Evolutionary conservation across 371 early-diverging fungal genomes (phyloP), one percentile per base, ranked within the genome.

Genomic region (Enteropsectra breve): DNA sequence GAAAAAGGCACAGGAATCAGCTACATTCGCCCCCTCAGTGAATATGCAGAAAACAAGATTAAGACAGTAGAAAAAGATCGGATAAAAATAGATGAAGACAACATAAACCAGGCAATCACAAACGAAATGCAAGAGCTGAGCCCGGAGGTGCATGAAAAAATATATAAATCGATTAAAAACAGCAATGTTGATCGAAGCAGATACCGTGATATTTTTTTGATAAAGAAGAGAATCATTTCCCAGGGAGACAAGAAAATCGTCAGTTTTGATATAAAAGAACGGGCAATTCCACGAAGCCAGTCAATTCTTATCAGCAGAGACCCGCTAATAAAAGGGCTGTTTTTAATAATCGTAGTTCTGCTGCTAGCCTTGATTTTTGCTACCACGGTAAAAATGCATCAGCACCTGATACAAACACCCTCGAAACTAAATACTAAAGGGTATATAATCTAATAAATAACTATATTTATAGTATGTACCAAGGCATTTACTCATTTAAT

Each of bases 341-440:
- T 74, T 13, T 64, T 54, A 28, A 61, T 63, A 29, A 66, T 74
- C 24, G 21, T 74, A 32, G 65, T 77, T 24, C 37, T 74, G 23
- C 49, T 77, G n/a, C 65, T 65, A 26, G 69, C 69, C 8, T 45
- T 77, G 8, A 65, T 74, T 2, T 72, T 77, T 43, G 72, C 75
- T n/a, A 66, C 70, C 28, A 72, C 72, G n/a, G 46, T 77, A 34
- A 77, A 70, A 64, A 47, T 72, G 34, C 74, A 74, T 36, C 74
- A 66, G 23, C n/a, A n/a, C n/a, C n/a, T n/a, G n/a, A n/a, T n/a
- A n/a, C n/a, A n/a, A n/a, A n/a, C n/a, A n/a, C n/a, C n/a, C n/a
- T n/a, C n/a, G n/a, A n/a, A n/a, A n/a, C n/a, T n/a, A n/a, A n/a
- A n/a, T n/a, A n/a, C n/a, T n/a, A n/a, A n/a, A n/a, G n/a, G n/a